Percentiles rank a stretch among this genome's conserved stretches.
Conservation (phyloP, 2,329 filamentous ascomycete species). For the Reticulascus tulasneorum region DNA sequence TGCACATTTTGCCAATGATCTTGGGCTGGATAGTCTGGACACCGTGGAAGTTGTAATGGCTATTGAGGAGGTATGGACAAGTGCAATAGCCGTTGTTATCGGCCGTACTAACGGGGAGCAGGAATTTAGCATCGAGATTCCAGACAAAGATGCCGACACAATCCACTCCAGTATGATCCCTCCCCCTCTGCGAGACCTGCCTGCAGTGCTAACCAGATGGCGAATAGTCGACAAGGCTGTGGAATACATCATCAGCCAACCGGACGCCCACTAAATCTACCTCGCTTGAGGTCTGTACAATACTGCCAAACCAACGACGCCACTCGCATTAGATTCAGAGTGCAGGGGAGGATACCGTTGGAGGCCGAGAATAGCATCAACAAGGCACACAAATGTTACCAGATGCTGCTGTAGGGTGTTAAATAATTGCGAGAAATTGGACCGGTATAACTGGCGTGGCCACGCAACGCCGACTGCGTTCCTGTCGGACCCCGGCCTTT, state of each 20-base stretch:
- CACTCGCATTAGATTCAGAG: too few species aligned
- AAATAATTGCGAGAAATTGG: too few species aligned
- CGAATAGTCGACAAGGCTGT: constrained; percentile 83
- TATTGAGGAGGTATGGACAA: constrained; percentile 99
- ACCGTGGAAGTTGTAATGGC: constrained; percentile 99
- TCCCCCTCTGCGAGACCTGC: too few species aligned
- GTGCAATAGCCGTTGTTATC: constrained; percentile 43
- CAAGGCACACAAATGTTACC: too few species aligned
- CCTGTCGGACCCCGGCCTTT: constrained; percentile 4
- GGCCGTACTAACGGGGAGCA: constrained; percentile 22
- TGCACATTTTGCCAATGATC: constrained; percentile 94
- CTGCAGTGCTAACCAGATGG: constrained; percentile 7
- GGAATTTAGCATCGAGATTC: constrained; percentile 90
- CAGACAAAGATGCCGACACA: constrained; percentile 90
- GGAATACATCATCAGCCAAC: constrained; percentile 88
- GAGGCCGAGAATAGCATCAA: too few species aligned
- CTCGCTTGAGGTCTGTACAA: constrained; percentile 15
- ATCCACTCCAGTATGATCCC: constrained; percentile 81
- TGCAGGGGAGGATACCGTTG: too few species aligned
- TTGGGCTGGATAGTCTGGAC: constrained; percentile 94
- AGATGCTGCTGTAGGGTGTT: too few species aligned
- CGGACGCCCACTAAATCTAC: constrained; percentile 68
- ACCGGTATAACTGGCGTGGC: constrained; percentile 14
- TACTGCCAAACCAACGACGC: constrained; percentile 13
- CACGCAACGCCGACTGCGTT: constrained; percentile 15